Conservation (phyloP, 2,329 filamentous ascomycete genomes). For the Fusarium ambrosium region DNA sequence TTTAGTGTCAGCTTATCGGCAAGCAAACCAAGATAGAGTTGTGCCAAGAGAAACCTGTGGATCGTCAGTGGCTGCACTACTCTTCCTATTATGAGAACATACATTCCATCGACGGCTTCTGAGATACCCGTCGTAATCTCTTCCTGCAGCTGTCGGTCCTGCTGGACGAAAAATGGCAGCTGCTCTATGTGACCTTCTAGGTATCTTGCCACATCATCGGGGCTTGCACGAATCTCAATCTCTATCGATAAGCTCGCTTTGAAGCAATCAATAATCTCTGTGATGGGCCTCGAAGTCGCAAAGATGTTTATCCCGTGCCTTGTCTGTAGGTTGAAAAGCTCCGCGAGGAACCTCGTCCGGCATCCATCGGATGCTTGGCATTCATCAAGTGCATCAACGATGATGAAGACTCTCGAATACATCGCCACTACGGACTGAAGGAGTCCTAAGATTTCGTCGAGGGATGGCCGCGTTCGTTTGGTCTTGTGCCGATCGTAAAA, state of each 20-base stretch:
- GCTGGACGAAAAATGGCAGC: neutral
- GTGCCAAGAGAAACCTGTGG: neutral
- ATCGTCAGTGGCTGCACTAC: neutral
- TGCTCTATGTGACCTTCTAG: neutral
- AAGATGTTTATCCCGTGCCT: slow-evolving; percentile 4
- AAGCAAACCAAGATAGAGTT: neutral
- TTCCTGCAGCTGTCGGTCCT: neutral
- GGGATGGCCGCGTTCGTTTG: neutral
- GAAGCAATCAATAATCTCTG: neutral
- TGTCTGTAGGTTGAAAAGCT: neutral
- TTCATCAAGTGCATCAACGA: neutral
- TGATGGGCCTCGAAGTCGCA: slow-evolving; percentile 4
- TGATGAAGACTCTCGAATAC: neutral
- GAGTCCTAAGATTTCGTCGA: neutral
- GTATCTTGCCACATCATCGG: neutral
- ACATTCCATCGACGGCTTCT: neutral
- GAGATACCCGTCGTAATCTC: neutral
- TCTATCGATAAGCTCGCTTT: neutral
- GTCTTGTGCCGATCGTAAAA: neutral
- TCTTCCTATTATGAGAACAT: neutral
- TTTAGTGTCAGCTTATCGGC: neutral
- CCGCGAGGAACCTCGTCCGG: neutral
- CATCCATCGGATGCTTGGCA: neutral
- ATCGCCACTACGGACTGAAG: neutral
- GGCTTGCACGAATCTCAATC: slow-evolving; percentile 4